A percentile compares a stretch with the other conserved stretches of the same genome.
Conservation (phyloP, 2,329 filamentous ascomycete genomes). For the Fusarium paranaense region DNA sequence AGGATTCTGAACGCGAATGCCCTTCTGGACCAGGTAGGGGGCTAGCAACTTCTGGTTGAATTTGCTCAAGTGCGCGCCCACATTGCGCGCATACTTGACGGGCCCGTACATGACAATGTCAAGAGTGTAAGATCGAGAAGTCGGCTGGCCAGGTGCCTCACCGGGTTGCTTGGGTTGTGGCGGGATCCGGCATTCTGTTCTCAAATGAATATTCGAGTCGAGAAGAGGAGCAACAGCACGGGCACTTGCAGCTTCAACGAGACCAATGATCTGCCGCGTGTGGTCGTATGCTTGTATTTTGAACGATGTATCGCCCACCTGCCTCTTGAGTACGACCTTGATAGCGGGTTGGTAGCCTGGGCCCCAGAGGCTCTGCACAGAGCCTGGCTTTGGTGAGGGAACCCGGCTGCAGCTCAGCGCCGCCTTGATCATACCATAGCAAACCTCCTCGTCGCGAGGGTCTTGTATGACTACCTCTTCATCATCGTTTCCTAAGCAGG, state of each 20-base stretch:
- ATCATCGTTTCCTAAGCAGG: conserved; percentile 60
- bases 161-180: conserved; percentile 70
- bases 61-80: conserved; percentile 75
- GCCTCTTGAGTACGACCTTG: conserved; percentile 76
- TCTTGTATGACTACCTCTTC: conserved; percentile 69
- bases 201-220: conserved; percentile 74
- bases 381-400: conserved; percentile 74
- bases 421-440: conserved; percentile 81
- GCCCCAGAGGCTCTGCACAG: conserved; percentile 66
- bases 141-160: conserved; percentile 73
- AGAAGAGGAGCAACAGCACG: conserved; percentile 78
- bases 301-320: conserved; percentile 64
- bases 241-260: conserved; percentile 76
- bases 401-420: conserved; percentile 75
- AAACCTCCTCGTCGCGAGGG: conserved; percentile 77
- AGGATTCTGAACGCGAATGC: conserved; percentile 81
- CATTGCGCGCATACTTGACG: conserved; percentile 69
- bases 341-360: conserved; percentile 77
- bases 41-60: conserved; percentile 75
- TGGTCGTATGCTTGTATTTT: conserved; percentile 81
- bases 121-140: conserved; percentile 71
- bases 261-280: conserved; percentile 77
- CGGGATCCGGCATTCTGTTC: conserved; percentile 78
- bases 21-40: conserved; percentile 74
- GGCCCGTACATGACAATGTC: conserved; percentile 86